Base-by-base conservation (phyloP, 257 asterid genomes). In the Ajuga chamaepitys region DNA sequence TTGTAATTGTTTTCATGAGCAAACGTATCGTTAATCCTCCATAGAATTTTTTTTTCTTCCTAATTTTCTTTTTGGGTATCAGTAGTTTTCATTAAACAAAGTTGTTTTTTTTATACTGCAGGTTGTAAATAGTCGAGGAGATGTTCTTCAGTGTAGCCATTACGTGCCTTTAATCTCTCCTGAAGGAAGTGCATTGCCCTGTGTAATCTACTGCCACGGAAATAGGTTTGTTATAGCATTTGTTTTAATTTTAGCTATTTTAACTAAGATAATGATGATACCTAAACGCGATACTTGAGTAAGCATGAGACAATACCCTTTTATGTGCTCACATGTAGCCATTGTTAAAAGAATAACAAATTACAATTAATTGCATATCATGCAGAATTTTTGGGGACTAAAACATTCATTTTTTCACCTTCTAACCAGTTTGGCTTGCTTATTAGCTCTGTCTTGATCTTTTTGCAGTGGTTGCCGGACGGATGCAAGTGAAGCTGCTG, bases 401-500 rank as follows among this genome's bases (percentile, higher is more conserved):
- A 13, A 11, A 42, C 20, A 10, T 70, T 47, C 5, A 51, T 7
- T 54, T 13, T 52, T 34, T 28, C 41, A 5, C 18, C 54, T 34
- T 24, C 41, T n/a, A 10, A 51, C 45, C 3, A 32, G 13, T 46
- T 54, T 47, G 40, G 18, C 62, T 75, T 17, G 12, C 56, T 35
- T 48, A 75, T 18, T 61, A 74, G 58, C 62, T 66, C 14, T 67
- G 17, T 70, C 64, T 38, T 56, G 70, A 54, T 75, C 32, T 57
- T 60, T 50, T 73, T 68, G 45, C 86, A 91, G 98, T 75, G 98
- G 98, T 34, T 91, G 96, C 83, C 85, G 98, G 74, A 84, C 95
- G 37, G 98, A 91, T 77, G 98, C 96, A 48, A 88, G 96, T 73
- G 98, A 91, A 91, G 98, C 95, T 76, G 98, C 98, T 53, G 83